Conservation (phyloP, 2,329 filamentous ascomycete genomes). For the Emergomyces orientalis region DNA sequence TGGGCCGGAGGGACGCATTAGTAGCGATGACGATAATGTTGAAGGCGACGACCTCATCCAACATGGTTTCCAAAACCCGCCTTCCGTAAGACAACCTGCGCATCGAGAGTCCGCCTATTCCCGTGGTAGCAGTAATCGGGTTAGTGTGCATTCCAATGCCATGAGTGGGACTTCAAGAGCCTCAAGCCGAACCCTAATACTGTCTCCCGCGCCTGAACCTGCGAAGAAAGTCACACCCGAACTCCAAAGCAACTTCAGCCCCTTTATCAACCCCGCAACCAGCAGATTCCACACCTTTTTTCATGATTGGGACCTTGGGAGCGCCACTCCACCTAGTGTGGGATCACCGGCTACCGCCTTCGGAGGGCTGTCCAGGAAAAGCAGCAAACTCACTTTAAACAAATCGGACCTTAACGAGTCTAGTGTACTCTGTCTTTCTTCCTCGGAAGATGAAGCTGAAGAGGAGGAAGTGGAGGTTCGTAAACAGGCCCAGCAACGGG, state of each 20-base stretch:
- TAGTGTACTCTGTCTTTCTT: conserved; percentile 42
- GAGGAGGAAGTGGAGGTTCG: conserved; percentile 20
- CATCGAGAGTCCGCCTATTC: conserved; percentile 6
- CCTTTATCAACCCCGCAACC: neutral
- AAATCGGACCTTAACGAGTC: conserved; percentile 35
- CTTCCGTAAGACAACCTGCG: conserved; percentile 10
- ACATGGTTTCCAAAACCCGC: neutral
- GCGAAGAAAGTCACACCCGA: conserved; percentile 5
- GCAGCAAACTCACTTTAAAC: conserved; percentile 30
- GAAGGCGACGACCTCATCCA: conserved; percentile 4
- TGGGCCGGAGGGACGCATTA: conserved; percentile 24
- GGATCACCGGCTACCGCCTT: neutral
- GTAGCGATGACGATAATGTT: conserved; percentile 22
- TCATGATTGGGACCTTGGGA: conserved; percentile 17
- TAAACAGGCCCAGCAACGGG: conserved; percentile 14
- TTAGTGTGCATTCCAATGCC: conserved; percentile 6
- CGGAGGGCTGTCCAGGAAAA: conserved; percentile 28
- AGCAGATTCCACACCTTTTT: conserved; percentile 13
- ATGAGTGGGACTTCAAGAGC: conserved; percentile 7
- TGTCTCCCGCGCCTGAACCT: conserved; percentile 3
- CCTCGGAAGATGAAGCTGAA: conserved; percentile 38
- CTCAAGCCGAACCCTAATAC: conserved; percentile 9
- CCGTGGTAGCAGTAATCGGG: conserved; percentile 6
- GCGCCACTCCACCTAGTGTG: neutral
- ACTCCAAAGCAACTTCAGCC: conserved; percentile 2